Conservation (phyloP, 345 rosid genomes). For the Chamaenerion angustifolium region DNA sequence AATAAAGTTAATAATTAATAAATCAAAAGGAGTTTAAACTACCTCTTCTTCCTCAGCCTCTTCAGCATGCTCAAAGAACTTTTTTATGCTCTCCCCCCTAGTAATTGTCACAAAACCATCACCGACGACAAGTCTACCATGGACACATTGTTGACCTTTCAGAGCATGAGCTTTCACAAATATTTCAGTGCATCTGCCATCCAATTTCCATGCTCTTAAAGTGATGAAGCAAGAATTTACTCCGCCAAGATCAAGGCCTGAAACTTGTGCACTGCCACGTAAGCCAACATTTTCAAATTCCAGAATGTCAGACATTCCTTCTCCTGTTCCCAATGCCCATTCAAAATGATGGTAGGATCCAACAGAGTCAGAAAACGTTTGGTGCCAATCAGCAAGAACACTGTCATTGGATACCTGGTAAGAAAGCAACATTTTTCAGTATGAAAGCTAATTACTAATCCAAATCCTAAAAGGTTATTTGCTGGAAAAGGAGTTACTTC, state of each 20-base stretch:
- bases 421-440: constrained; percentile 10
- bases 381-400: constrained; percentile 75
- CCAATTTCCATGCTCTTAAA: constrained; percentile 66
- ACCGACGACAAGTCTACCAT: constrained; percentile 84
- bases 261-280: constrained; percentile 43
- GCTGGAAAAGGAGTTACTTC: too few relatives aligned
- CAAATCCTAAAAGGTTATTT: too few relatives aligned
- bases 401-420: constrained; percentile 64
- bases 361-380: constrained; percentile 53
- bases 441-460: neutral
- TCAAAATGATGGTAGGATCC: constrained; percentile 79
- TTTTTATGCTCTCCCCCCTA: constrained; percentile 66
- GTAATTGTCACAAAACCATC: constrained; percentile 80
- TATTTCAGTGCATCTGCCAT: constrained; percentile 67
- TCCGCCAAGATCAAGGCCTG: constrained; percentile 58
- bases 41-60: constrained; percentile 99
- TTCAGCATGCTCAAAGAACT: constrained; percentile 92
- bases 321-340: constrained; percentile 90
- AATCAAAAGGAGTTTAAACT: constrained; percentile 3
- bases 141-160: constrained; percentile 77
- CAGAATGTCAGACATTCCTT: constrained; percentile 78
- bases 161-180: constrained; percentile 86
- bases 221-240: constrained; percentile 67
- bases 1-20: too few relatives aligned
- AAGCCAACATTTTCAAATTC: constrained; percentile 76